phyloP scores from a whole-genome alignment of 2,329 filamentous ascomycete species.

The Xylaria sp. region DNA sequence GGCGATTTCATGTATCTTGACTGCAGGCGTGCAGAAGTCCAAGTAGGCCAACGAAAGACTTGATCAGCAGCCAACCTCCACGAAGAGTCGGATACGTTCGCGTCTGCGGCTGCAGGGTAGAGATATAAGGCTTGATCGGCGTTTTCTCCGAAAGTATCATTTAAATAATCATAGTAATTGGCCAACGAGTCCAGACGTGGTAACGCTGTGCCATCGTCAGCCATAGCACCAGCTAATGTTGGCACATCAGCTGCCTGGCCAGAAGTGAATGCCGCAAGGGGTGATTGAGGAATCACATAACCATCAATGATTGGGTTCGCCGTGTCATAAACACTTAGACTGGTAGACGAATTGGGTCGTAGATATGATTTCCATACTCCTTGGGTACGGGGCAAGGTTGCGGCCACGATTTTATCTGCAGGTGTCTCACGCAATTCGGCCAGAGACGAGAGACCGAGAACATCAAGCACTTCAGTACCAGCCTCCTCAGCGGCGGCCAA shows the following conservation, averaged over 20 bases:
- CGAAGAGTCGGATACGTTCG: constrained; percentile 17
- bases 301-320: constrained; percentile 28
- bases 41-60: constrained; percentile 31
- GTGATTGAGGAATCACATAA: constrained; percentile 24
- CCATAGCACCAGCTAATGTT: constrained; percentile 3
- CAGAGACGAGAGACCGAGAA: constrained; percentile 16
- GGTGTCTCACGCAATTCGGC: constrained; percentile 21
- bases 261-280: constrained; percentile 13
- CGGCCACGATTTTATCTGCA: constrained; percentile 21
- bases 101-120: constrained; percentile 26
- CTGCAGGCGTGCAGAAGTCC: constrained; percentile 29
- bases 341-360: constrained; percentile 17
- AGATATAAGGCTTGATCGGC: constrained; percentile 15
- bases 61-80: constrained; percentile 21
- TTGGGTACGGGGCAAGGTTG: neutral
- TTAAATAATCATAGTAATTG: constrained; percentile 11
- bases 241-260: constrained; percentile 20
- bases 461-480: constrained; percentile 10
- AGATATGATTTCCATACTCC: constrained; percentile 31
- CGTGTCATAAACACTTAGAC: constrained; percentile 29
- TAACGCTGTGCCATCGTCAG: constrained; percentile 26
- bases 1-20: constrained; percentile 13
- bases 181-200: constrained; percentile 17
- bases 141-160: constrained; percentile 22
- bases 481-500: constrained; percentile 26